Evolutionary conservation across 2,329 filamentous ascomycete species (phyloP), one percentile per base, ranked within the genome.

Genomic region (Nothophoma quercina): DNA sequence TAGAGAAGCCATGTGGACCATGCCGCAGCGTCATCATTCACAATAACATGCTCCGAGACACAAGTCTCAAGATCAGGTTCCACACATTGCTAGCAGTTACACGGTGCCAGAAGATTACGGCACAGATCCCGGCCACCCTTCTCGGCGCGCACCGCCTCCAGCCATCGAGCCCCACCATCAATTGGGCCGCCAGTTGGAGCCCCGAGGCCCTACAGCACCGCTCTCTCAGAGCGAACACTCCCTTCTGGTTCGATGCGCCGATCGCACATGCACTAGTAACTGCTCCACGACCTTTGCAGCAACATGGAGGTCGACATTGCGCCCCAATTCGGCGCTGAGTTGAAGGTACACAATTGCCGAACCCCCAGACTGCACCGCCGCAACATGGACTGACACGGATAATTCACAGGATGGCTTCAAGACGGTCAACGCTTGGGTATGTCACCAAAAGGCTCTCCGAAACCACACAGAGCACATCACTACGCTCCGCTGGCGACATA

Each of bases 311-410:
- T 91, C 76, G 91, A 96, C 67, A 85, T 84, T 72, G 83, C 87
- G 79, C 91, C 91, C 71, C 90, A 90, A 67, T 96, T 99, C 77
- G 95, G 95, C 78, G 86, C 89, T 53, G 93, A 97, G 81, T 83
- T 98, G 75, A 98, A 96, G 89, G 92, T 93, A 79, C 58, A 78
- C 72, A 35, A 38, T 48, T 39, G 43, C 50, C 50, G 44, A 28
- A 30, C 36, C 41, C 42, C 47, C 33, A 29, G 42, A 55, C 23
- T 34, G 28, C 55, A 49, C 51, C 44, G 55, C 58, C 49, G 53
- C 45, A 65, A 63, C 39, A 43, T 61, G 50, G 49, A 64, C 57
- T 70, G 57, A 70, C 56, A 34, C 60, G 55, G 53, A 63, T 59
- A 60, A 63, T 57, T 61, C 43, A 41, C 48, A 97, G 91, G 95